These are phyloP conservation scores for Lodderomyces beijingensis DNA, from an alignment of 1,139 yeast genomes.

Conservation along the genomic window DNA sequence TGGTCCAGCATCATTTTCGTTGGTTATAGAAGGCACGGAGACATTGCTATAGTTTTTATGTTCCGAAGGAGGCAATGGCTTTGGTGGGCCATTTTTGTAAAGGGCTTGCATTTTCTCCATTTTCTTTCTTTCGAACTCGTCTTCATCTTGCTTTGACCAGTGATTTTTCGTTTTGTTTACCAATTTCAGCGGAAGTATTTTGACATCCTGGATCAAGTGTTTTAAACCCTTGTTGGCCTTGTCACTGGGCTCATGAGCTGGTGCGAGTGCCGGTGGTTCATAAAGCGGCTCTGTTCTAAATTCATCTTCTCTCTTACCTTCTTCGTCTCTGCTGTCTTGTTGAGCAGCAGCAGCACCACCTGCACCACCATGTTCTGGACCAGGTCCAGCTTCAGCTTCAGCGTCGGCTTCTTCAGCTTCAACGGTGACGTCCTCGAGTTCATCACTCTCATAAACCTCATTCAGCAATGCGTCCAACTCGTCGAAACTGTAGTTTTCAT, in stretches of 20 bases:
- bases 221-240: slow-evolving; percentile 5
- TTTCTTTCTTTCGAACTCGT: slow-evolving; percentile 3
- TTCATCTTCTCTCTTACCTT: background rate
- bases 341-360: too few species aligned
- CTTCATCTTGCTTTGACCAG: slow-evolving; percentile 6
- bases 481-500: slow-evolving; percentile 15
- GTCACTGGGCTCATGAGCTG: too few species aligned
- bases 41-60: slow-evolving; percentile 9
- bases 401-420: too few species aligned
- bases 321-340: slow-evolving; percentile 10
- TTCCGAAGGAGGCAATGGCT: slow-evolving; percentile 2
- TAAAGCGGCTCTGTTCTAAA: too few species aligned
- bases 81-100: slow-evolving; percentile 5
- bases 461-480: slow-evolving; percentile 16
- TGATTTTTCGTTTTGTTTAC: slow-evolving; percentile 9
- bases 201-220: slow-evolving; percentile 5
- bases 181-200: slow-evolving; percentile 7
- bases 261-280: too few species aligned
- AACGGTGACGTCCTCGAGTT: too few species aligned
- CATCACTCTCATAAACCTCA: slow-evolving; percentile 15
- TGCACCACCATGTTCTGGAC: background rate
- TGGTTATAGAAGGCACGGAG: slow-evolving; percentile 10
- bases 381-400: slow-evolving; percentile 9
- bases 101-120: slow-evolving; percentile 3
- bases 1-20: slow-evolving; percentile 8